Conservation (phyloP, 75 land plant species). For the Isoetes taiwanensis region DNA sequence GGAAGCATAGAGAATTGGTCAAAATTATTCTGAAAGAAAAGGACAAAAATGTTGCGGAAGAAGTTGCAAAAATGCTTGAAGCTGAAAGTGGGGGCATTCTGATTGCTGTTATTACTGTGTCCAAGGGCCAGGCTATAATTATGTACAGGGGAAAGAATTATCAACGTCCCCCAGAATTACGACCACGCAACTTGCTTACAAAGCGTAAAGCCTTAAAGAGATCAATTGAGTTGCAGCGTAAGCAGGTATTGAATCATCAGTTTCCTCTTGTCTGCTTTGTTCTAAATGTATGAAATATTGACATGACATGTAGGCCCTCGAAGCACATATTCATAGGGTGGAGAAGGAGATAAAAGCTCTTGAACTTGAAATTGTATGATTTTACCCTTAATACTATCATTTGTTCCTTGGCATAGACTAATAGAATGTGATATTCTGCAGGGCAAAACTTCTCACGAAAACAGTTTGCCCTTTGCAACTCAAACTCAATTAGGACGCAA, state of each 20-base stretch:
- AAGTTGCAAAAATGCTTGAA: constrained; percentile 53
- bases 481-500: too few species aligned
- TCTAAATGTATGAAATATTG: too few species aligned
- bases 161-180: constrained; percentile 47
- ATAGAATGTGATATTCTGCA: too few species aligned
- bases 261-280: too few species aligned
- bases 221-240: constrained; percentile 63
- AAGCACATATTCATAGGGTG: too few species aligned
- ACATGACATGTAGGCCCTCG: too few species aligned
- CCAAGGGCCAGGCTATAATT: constrained; percentile 82
- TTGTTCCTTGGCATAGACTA: too few species aligned
- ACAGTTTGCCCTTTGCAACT: too few species aligned
- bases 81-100: constrained; percentile 89
- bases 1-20: constrained; percentile 94
- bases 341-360: too few species aligned
- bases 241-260: constrained; percentile 30
- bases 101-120: constrained; percentile 68
- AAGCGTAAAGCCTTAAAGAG: constrained; percentile 74
- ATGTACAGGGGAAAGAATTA: constrained; percentile 93
- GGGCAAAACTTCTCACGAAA: too few species aligned
- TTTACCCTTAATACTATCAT: too few species aligned
- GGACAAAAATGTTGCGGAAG: constrained; percentile 25
- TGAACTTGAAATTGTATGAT: too few species aligned
- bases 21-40: constrained; percentile 53
- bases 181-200: constrained; percentile 64